These are phyloP conservation scores for Glycyrrhiza uralensis DNA, from an alignment of 306 rosid genomes.

Conservation along the genomic window DNA sequence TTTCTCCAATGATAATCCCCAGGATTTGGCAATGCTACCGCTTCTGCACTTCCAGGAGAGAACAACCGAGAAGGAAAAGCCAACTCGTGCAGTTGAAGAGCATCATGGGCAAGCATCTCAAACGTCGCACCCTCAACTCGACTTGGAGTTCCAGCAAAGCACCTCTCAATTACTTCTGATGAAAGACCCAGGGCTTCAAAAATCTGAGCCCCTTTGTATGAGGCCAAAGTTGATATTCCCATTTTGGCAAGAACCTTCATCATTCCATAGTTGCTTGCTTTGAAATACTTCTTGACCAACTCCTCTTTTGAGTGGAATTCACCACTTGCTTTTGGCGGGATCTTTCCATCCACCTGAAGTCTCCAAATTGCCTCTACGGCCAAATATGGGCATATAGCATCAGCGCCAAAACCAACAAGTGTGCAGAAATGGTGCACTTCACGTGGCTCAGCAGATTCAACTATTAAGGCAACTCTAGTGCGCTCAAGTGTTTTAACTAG, in stretches of 20 bases:
- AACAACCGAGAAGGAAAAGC: constrained; percentile 82
- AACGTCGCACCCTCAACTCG: constrained; percentile 98
- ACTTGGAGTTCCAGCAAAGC: constrained; percentile 98
- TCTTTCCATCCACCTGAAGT: constrained; percentile 92
- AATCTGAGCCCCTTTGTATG: constrained; percentile 98
- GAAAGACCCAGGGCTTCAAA: constrained; percentile 98
- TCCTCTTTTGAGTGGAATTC: constrained; percentile 70
- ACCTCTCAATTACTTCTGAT: constrained; percentile 82
- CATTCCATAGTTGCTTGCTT: constrained; percentile 96
- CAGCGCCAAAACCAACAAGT: constrained; percentile 93
- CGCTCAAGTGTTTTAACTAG: constrained; percentile 90
- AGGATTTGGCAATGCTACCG: constrained; percentile 91
- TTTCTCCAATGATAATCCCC: constrained; percentile 99
- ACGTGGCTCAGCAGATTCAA: constrained; percentile 98
- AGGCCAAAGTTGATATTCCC: constrained; percentile 99
- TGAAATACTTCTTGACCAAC: constrained; percentile 78
- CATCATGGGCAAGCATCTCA: constrained; percentile 82
- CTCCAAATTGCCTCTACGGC: constrained; percentile 90
- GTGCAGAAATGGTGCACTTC: constrained; percentile 99
- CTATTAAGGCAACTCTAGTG: constrained; percentile 82
- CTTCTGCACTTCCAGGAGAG: constrained; percentile 92
- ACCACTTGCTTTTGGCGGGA: constrained; percentile 75
- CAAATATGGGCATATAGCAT: constrained; percentile 92
- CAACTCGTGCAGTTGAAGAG: constrained; percentile 72
- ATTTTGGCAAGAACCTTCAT: constrained; percentile 99